Evolutionary conservation across 1,284 basidiomycete genomes (phyloP), one percentile per base, ranked within the genome.

Genomic region (Porphyrellus sp.): DNA sequence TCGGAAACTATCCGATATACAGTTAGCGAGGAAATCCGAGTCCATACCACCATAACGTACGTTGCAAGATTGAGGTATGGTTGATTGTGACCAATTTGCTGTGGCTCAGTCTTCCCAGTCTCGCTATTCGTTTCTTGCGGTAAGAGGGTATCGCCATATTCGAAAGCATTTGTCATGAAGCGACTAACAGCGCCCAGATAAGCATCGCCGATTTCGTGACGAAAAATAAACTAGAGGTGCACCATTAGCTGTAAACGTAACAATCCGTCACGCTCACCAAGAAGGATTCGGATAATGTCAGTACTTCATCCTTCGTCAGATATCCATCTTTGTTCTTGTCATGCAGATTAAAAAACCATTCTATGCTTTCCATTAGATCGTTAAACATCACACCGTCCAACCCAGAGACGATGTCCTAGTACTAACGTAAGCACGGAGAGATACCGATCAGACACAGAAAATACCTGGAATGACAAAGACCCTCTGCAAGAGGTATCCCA

Each of bases 261-360:
- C 7, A n/a, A 2, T 39, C 2, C 8, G 8, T 35, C 15, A 37
- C 11, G 68, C 87, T 68, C 48, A 94, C 93, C 71, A 99, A 75
- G 48, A 99, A 80, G 16, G 93, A 92, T 71, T 98, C 95, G 4
- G 95, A 98, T 35, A 99, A 74, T 1, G 93, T 97, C 59, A 99
- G 74, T 27, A 98, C 91, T 70, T 99, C 96, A 64, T 98, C 95
- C 71, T 96, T 98, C 3, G 94, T 96, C 56, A 99, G 74, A 66
- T 79, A 94, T 0, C 93, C 93, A 64, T 98, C 94, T 59, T 92
- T 93, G 70, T 98, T 89, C 72, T 95, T 95, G 74, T 98, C 94
- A 62, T 98, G 93, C 46, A 99, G 71, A 59, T 91, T 89, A 73
- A 99, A 98, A 74, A 99, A 96, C 94, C 96, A 98, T 69, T 97